Evolutionary conservation across 2,329 filamentous ascomycete species (phyloP), one percentile per base, ranked within the genome.

Genomic region (Rhinocladiella mackenziei): DNA sequence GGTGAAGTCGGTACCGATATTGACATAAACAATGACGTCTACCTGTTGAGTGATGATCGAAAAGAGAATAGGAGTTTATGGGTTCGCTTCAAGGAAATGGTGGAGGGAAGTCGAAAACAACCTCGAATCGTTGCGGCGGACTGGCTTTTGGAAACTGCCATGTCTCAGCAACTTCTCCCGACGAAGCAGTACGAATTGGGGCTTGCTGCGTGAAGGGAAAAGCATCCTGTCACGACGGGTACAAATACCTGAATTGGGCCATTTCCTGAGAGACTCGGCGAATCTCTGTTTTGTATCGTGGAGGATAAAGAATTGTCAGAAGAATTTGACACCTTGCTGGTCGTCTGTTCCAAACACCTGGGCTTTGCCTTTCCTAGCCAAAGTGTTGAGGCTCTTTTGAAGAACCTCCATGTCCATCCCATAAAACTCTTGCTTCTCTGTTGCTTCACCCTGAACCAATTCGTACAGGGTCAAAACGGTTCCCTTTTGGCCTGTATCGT

Each of bases 261-360:
- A 17, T 34, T n/a, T n/a, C n/a, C n/a, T n/a, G n/a, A n/a, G n/a
- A n/a, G n/a, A n/a, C n/a, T n/a, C n/a, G n/a, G n/a, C n/a, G n/a
- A n/a, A n/a, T n/a, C n/a, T n/a, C n/a, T n/a, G n/a, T n/a, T 17
- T 18, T 45, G 19, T 28, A 30, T 26, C n/a, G 3, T n/a, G 20
- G n/a, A 7, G 11, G 13, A 28, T n/a, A 14, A 36, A 7, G 11
- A 14, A 28, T n/a, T 10, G 33, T 82, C 71, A 96, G 63, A 97
- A 97, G 71, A 98, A 97, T 71, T 98, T 98, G 54, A 97, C 88
- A 59, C 92, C 92, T 60, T 86, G 80, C 49, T 86, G 85, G 62
- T 91, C 88, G 59, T 91, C 89, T 41, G 80, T 78, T 23, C 91
- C 91, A 69, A 98, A 97, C 18, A 97, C 81, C 66, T 97, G 91